A percentile compares a stretch with the other conserved stretches of the same genome.
These are phyloP conservation scores for Monocercomonoides exilis DNA, from an alignment of 78 protist genomes.

Conservation along the genomic window DNA sequence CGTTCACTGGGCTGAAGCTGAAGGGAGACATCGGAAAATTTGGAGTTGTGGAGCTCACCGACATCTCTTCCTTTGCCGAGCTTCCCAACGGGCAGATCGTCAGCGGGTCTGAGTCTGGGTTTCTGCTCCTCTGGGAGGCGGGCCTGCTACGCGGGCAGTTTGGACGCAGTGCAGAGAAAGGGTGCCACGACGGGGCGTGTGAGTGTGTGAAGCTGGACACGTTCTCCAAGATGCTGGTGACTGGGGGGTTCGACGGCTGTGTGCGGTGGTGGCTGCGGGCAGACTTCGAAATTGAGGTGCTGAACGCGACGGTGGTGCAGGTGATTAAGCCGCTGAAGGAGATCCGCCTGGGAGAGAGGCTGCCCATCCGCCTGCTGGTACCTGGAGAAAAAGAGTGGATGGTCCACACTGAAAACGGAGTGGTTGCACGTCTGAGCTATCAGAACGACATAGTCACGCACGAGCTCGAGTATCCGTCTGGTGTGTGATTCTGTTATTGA, in stretches of 20 bases:
- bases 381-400: conserved; percentile 1
- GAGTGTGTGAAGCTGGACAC: not conserved
- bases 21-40: conserved; percentile 72
- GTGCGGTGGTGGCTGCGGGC: conserved; percentile 31
- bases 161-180: not conserved
- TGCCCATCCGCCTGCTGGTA: conserved; percentile 23
- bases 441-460: not conserved
- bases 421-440: conserved; percentile 2
- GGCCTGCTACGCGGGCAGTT: conserved; percentile 46
- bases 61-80: conserved; percentile 56
- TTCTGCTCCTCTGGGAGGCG: conserved; percentile 73
- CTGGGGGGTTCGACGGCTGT: conserved; percentile 68
- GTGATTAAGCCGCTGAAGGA: not conserved
- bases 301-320: not conserved
- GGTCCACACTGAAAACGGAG: conserved; percentile 31
- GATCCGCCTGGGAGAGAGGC: not conserved
- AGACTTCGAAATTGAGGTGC: not conserved
- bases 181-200: not conserved
- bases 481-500: too few species aligned
- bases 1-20: conserved; percentile 77
- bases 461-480: not conserved
- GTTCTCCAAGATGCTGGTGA: not conserved
- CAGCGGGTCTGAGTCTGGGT: conserved; percentile 66
- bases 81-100: conserved; percentile 55
- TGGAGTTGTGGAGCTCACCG: conserved; percentile 66